phyloP scores from a whole-genome alignment of 441 rosid genomes.

The Gossypium schwendimanii region DNA sequence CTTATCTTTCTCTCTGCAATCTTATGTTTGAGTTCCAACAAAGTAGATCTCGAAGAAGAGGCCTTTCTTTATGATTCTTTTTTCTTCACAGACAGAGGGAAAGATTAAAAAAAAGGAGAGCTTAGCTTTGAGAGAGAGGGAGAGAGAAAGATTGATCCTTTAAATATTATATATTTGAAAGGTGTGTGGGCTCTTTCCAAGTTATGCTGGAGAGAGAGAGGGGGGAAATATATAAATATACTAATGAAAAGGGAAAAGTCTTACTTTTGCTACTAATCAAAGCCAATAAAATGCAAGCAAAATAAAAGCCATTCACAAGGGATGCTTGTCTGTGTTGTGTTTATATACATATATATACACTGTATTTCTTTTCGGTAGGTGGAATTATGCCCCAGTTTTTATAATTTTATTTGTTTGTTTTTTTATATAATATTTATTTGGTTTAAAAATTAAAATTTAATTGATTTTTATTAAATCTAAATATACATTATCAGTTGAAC shows the following conservation, averaged over 20 bases:
- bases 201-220: neutral
- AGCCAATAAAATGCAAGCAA: neutral
- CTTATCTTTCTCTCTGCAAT: conserved; percentile 20
- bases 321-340: neutral
- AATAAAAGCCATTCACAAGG: neutral
- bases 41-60: conserved; percentile 25
- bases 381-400: no score
- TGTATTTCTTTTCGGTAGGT: no score
- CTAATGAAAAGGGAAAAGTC: neutral
- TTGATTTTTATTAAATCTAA: no score
- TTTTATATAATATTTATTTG: no score
- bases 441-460: no score
- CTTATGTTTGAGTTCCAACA: conserved; percentile 7
- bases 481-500: no score
- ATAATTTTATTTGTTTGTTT: no score
- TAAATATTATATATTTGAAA: neutral
- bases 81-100: neutral
- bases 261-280: neutral
- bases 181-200: neutral
- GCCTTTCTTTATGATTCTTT: conserved; percentile 6
- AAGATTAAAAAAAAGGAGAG: conserved; percentile 21
- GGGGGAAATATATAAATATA: neutral
- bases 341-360: no score
- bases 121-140: conserved; percentile 13
- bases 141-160: neutral